These are phyloP conservation scores for Sporothrix luriei DNA, from an alignment of 2,329 filamentous ascomycete genomes.

Conservation along the genomic window DNA sequence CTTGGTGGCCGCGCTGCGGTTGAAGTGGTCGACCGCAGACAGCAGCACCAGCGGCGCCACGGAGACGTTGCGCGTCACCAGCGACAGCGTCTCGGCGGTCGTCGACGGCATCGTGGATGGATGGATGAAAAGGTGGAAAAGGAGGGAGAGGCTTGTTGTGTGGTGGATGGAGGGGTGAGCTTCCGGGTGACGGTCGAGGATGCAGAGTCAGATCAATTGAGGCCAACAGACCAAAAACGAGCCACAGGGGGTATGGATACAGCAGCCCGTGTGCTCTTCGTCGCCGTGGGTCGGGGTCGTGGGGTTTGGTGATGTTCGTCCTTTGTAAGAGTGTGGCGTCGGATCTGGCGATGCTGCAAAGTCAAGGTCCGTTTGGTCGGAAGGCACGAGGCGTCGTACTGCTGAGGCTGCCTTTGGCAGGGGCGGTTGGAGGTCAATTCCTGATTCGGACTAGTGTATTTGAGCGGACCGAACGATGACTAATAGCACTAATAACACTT, in stretches of 20 bases:
- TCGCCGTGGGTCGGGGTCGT: not conserved
- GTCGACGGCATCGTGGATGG: slow-evolving; percentile 79
- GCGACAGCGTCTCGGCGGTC: slow-evolving; percentile 91
- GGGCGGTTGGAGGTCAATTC: slow-evolving; percentile 34
- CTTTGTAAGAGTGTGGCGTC: not conserved
- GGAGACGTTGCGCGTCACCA: slow-evolving; percentile 92
- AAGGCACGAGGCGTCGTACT: slow-evolving; percentile 35
- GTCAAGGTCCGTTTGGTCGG: slow-evolving; percentile 21
- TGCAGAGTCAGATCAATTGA: not conserved
- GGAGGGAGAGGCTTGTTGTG: not conserved
- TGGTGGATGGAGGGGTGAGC: not conserved
- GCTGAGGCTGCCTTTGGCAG: slow-evolving; percentile 35
- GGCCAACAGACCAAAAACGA: not conserved
- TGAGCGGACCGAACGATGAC: not conserved
- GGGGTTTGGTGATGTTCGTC: slow-evolving; percentile 1
- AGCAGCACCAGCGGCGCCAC: slow-evolving; percentile 97
- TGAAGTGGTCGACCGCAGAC: slow-evolving; percentile 97
- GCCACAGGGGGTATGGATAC: not conserved
- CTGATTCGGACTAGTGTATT: slow-evolving; percentile 32
- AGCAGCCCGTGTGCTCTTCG: slow-evolving; percentile 6
- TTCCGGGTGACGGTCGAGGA: no score
- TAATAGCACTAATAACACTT: no score
- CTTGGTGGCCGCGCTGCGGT: slow-evolving; percentile 84
- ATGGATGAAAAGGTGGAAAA: not conserved
- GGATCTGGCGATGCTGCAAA: slow-evolving; percentile 9